Evolutionary conservation across 768 basidiomycete genomes (phyloP).

Genomic region (Tulasnella sp.): DNA sequence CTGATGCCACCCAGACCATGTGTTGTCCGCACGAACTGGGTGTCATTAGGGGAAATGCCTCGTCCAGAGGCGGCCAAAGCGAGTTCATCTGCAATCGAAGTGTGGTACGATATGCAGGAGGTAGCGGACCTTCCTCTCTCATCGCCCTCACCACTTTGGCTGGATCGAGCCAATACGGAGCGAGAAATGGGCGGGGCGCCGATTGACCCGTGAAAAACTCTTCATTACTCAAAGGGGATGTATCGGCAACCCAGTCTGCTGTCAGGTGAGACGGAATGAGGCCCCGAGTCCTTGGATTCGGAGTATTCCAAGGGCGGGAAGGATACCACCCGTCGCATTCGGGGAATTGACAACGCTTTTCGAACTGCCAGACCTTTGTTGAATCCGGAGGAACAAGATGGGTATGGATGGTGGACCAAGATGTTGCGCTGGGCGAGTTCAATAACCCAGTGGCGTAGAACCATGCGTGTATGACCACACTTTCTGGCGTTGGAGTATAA

Average conservation of each 20-base stretch:
- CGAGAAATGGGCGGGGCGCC: not conserved
- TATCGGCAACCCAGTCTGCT: not conserved
- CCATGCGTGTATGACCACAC: not conserved
- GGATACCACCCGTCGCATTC: not conserved
- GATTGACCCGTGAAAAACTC: not conserved
- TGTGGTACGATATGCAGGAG: not conserved
- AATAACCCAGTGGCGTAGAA: not conserved
- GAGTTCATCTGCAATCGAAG: not conserved
- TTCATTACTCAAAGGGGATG: not conserved
- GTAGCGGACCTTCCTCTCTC: not conserved
- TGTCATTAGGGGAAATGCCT: not conserved
- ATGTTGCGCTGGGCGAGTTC: not conserved
- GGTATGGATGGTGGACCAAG: not conserved
- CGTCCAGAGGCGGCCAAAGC: not conserved
- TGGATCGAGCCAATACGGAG: not conserved
- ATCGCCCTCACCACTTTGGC: not conserved
- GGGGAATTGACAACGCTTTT: not conserved
- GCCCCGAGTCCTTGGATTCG: not conserved
- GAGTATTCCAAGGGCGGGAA: not conserved
- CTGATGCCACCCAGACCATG: not conserved
- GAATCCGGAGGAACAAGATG: not conserved
- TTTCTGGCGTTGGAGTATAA: not conserved
- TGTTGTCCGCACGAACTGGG: not conserved
- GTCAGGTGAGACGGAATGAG: not conserved
- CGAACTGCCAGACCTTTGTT: not conserved